A percentile compares a stretch with the other conserved stretches of the same genome.
These are phyloP conservation scores for Ascochyta pisi DNA, from an alignment of 2,329 filamentous ascomycete genomes.

Conservation along the genomic window DNA sequence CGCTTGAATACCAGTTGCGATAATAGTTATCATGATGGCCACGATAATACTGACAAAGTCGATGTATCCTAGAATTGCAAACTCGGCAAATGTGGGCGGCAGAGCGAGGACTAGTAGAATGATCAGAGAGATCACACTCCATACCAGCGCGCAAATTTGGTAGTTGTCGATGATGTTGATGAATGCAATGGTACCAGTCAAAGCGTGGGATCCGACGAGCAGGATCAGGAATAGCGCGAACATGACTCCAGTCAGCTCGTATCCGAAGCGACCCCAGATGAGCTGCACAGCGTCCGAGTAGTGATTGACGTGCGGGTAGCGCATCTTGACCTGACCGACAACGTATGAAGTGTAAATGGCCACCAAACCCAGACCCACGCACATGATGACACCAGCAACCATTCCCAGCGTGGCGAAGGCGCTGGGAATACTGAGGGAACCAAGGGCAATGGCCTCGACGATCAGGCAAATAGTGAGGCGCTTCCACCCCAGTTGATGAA, in stretches of 20 bases:
- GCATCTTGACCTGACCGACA: constrained; percentile 66
- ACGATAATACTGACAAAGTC: constrained; percentile 70
- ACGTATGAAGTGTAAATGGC: constrained; percentile 69
- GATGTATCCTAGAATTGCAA: constrained; percentile 62
- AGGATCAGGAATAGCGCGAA: constrained; percentile 55
- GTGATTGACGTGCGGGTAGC: constrained; percentile 66
- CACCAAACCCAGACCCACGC: constrained; percentile 60
- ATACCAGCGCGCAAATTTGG: constrained; percentile 68
- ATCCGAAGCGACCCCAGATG: constrained; percentile 61
- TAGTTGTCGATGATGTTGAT: constrained; percentile 68
- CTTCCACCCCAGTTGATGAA: constrained; percentile 58
- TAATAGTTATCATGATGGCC: constrained; percentile 73
- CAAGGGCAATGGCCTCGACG: constrained; percentile 59
- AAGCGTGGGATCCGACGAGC: constrained; percentile 72
- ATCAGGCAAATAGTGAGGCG: constrained; percentile 58
- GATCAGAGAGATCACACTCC: constrained; percentile 66
- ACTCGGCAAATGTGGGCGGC: constrained; percentile 68
- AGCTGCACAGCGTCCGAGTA: constrained; percentile 74
- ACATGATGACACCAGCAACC: constrained; percentile 55
- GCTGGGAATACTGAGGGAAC: constrained; percentile 54
- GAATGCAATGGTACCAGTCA: constrained; percentile 72
- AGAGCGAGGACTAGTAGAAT: constrained; percentile 67
- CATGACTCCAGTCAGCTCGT: constrained; percentile 66
- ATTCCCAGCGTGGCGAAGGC: constrained; percentile 57
- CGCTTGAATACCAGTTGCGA: constrained; percentile 63